Conservation (phyloP, 768 basidiomycete species). For the Tulasnella sp. region DNA sequence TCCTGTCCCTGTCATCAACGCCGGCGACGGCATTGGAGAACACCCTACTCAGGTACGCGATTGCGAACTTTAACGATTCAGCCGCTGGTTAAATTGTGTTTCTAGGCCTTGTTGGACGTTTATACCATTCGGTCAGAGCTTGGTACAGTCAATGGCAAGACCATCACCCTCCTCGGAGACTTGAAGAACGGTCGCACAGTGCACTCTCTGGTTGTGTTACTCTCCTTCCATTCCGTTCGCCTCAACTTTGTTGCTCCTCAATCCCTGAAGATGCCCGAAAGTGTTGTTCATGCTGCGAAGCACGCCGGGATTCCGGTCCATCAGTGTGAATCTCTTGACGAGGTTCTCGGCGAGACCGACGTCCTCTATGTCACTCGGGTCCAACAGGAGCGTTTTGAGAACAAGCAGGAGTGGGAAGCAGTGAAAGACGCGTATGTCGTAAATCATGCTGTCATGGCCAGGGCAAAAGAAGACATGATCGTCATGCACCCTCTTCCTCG, state of each 20-base stretch:
- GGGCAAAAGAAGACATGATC: slow-evolving; percentile 96
- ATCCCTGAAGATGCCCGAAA: slow-evolving; percentile 85
- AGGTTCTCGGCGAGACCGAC: slow-evolving; percentile 89
- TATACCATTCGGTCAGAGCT: slow-evolving; percentile 98
- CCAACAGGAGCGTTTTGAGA: slow-evolving; percentile 91
- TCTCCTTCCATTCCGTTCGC: slow-evolving; percentile 89
- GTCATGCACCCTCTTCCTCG: slow-evolving; percentile 99
- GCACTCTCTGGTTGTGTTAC: slow-evolving; percentile 89
- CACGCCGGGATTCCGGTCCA: slow-evolving; percentile 79
- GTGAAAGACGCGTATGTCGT: slow-evolving; percentile 93
- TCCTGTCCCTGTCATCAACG: slow-evolving; percentile 93
- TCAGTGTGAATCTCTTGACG: slow-evolving; percentile 86
- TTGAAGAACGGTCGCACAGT: slow-evolving; percentile 98
- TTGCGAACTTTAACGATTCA: slow-evolving; percentile 19
- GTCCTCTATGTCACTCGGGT: slow-evolving; percentile 96
- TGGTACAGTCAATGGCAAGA: slow-evolving; percentile 95
- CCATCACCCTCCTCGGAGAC: slow-evolving; percentile 90
- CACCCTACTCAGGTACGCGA: slow-evolving; percentile 85
- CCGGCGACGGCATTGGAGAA: slow-evolving; percentile 96
- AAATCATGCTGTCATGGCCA: slow-evolving; percentile 89
- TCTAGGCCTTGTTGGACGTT: slow-evolving; percentile 82
- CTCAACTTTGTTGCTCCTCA: slow-evolving; percentile 95
- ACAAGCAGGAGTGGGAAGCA: slow-evolving; percentile 78
- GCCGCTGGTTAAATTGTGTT: slow-evolving; percentile 24
- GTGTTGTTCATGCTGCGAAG: slow-evolving; percentile 78